Base-by-base conservation (phyloP, 2,329 filamentous ascomycete genomes). In the Pseudodiploospora longispora region DNA sequence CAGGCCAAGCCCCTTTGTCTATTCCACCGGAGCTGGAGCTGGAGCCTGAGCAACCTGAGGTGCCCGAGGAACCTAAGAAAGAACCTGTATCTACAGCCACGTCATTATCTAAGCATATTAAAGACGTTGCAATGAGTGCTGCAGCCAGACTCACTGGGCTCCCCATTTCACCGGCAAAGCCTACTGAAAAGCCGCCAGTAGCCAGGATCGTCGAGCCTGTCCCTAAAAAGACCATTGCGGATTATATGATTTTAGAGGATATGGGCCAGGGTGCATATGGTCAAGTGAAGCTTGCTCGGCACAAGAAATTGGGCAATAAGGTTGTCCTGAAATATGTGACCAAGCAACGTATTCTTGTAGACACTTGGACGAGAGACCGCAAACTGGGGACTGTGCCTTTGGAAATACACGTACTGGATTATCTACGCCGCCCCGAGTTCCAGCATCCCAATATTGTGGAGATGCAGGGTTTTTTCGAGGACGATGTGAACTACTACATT, bases 211-310 rank as follows among this genome's bases (percentile, higher is more conserved):
- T 59, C 10, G 61, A 68, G 39, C 56, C 68, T 9, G 50, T 61
- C 28, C 59, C 71, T 53, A 96, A 94, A 68, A 93, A 93, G 65
- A 82, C 79, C 1, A 97, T 98, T 51, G 75, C 84, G 42, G 89
- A 96, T 60, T 98, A 95, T 62, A 75, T 83, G 36, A 91, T 98
- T 48, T 71, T 98, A 9, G 93, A 98, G 65, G 93, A 98, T 48
- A 97, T 98, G 91, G 93, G 93, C 4, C 89, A 96, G 66, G 93
- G 93, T 35, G 93, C 93, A 1, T 98, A 98, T 60, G 93, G 93
- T 2, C 91, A 98, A 65, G 93, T 98, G 47, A 98, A 98, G 63
- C 76, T 98, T 39, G 91, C 87, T 42, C 81, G 90, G 30, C 85
- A 93, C 68, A 94, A 90, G 67, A 80, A 82, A 56, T 80, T 76